Evolutionary conservation across 2,329 filamentous ascomycete genomes (phyloP).

Genomic region (Calonectria multiphialidica): DNA sequence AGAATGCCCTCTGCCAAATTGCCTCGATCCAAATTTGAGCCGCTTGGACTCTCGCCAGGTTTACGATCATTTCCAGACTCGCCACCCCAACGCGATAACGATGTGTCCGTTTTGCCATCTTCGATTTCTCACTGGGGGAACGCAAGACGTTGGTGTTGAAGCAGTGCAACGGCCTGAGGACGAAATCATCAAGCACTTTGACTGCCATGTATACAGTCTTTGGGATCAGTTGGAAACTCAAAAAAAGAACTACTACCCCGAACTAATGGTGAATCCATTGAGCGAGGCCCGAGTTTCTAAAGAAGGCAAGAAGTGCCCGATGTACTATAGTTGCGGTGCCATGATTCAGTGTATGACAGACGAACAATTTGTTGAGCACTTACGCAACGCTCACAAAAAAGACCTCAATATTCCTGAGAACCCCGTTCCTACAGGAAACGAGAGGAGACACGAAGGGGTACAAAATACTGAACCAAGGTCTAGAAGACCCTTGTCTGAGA

Average conservation of each 20-base stretch:
- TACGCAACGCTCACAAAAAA: background rate
- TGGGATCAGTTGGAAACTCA: constrained; percentile 26
- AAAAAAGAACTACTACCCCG: background rate
- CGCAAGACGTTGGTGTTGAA: background rate
- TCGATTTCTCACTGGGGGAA: background rate
- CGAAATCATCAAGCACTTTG: constrained; percentile 35
- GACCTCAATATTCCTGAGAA: background rate
- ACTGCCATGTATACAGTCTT: constrained; percentile 37
- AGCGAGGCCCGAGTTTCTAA: no score
- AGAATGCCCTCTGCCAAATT: constrained; percentile 12
- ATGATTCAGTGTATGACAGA: constrained; percentile 20
- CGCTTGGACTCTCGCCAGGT: constrained; percentile 16
- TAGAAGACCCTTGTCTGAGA: background rate
- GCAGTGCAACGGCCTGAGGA: background rate
- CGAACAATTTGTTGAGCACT: constrained; percentile 17
- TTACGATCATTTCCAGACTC: constrained; percentile 27
- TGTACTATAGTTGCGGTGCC: constrained; percentile 30
- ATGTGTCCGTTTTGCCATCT: constrained; percentile 34
- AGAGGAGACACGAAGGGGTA: no score
- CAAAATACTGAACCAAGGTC: background rate
- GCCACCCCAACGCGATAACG: background rate
- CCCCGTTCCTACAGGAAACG: background rate
- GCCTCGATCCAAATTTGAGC: constrained; percentile 1
- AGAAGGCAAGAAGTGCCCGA: constrained; percentile 16
- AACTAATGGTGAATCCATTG: background rate